These are phyloP conservation scores for Pichia sp. DNA, from an alignment of 1,139 yeast species.

Conservation along the genomic window DNA sequence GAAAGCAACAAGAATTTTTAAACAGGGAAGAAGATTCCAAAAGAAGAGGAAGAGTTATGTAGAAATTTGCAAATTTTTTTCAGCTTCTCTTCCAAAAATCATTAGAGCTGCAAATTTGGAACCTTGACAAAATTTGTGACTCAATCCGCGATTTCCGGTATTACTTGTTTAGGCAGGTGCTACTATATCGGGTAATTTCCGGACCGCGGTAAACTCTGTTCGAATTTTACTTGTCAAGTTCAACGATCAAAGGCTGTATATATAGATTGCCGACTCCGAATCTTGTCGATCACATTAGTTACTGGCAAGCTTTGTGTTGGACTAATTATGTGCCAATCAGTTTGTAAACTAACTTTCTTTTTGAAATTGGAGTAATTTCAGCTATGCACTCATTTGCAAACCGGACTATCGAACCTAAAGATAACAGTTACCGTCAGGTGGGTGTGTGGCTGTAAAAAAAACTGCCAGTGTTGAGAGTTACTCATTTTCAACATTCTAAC, in stretches of 20 bases:
- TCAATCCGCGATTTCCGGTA: slow-evolving; percentile 30
- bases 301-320: too few relatives aligned
- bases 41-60: neutral
- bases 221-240: neutral
- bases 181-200: slow-evolving; percentile 20
- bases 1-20: neutral
- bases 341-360: too few relatives aligned
- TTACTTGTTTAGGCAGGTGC: slow-evolving; percentile 20
- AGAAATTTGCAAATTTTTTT: slow-evolving; percentile 8
- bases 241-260: neutral
- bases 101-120: neutral
- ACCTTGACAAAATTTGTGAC: slow-evolving; percentile 11
- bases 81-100: slow-evolving; percentile 1
- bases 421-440: too few relatives aligned
- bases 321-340: too few relatives aligned
- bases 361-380: too few relatives aligned
- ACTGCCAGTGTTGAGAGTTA: neutral
- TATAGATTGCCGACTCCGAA: too few relatives aligned
- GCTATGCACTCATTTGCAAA: too few relatives aligned
- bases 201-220: slow-evolving; percentile 16
- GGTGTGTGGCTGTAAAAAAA: neutral
- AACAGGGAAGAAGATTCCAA: neutral
- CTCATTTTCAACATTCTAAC: neutral
- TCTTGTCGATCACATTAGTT: too few relatives aligned
- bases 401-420: too few relatives aligned